Evolutionary conservation across 2,329 filamentous ascomycete species (phyloP), one percentile per base, ranked within the genome.

Genomic region (Pseudomassariella vexata): DNA sequence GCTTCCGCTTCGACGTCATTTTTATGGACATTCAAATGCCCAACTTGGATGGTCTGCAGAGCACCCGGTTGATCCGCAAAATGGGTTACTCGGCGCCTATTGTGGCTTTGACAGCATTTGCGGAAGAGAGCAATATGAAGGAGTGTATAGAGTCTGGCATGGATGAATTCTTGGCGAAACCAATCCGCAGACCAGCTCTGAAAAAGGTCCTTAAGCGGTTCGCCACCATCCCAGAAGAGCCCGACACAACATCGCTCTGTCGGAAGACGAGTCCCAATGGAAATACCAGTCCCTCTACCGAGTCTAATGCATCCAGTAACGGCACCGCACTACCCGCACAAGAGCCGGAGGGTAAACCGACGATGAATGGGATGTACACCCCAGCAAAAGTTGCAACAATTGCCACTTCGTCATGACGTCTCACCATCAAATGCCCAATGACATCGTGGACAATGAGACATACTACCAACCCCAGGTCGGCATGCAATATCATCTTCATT

Each of bases 21-120:
- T 92, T 95, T 52, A 95, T 95, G 89, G 89, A 95, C 48, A 82
- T 95, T 6, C 86, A 85, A 59, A 95, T 95, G 89, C 89, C 89
- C 4, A 94, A 92, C 41, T 72, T 95, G 10, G 88, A 95, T 50
- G 89, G 89, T 2, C 64, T 95, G 16, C 82, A 95, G 53, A 89
- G 83, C 28, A 95, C 89, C 1, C 75, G 82, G 8, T 65, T 94
- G 20, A 95, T 95, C 46, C 77, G 89, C 6, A 68, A 87, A 53
- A 84, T 90, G 65, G 89, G 89, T 2, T 95, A 92, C 59, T 79
- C 74, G 9, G 83, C 84, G 2, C 89, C 89, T 1, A 95, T 95
- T 39, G 87, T 95, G 10, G 89, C 89, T 0, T 63, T 95, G 26
- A 94, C 88, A 9, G 89, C 89, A 3, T 95, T 94, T 49, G 80